phyloP scores from a whole-genome alignment of 116 monocot species.

The Posidonia oceanica region DNA sequence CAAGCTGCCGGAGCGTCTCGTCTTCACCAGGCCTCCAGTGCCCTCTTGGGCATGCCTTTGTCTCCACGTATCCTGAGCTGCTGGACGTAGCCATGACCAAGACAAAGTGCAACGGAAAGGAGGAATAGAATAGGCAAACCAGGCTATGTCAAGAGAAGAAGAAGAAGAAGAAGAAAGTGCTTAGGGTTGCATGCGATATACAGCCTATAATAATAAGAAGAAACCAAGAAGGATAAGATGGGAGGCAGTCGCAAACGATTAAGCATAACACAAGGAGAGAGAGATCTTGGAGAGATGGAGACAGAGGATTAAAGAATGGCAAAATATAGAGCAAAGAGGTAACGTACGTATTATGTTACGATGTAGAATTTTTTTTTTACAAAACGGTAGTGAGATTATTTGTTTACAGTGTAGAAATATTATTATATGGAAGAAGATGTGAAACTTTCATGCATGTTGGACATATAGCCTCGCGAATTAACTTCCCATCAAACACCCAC shows the following conservation, averaged over 20 bases:
- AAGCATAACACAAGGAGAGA: not conserved
- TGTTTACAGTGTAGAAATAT: no score
- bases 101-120: not conserved
- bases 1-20: conserved; percentile 48
- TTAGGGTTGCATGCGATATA: no score
- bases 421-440: no score
- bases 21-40: conserved; percentile 75
- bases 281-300: not conserved
- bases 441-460: no score
- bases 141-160: not conserved
- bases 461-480: no score
- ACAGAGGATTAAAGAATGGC: not conserved
- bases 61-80: conserved; percentile 1
- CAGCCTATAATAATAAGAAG: not conserved
- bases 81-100: not conserved
- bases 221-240: not conserved
- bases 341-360: no score
- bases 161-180: not conserved
- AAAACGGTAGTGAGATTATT: no score
- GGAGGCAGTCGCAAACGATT: not conserved
- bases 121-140: not conserved
- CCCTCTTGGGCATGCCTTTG: conserved; percentile 26
- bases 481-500: no score
- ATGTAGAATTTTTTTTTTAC: no score
- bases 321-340: not conserved